These are phyloP conservation scores for Populus hybrid DNA, from an alignment of 441 rosid genomes.

Conservation along the genomic window DNA sequence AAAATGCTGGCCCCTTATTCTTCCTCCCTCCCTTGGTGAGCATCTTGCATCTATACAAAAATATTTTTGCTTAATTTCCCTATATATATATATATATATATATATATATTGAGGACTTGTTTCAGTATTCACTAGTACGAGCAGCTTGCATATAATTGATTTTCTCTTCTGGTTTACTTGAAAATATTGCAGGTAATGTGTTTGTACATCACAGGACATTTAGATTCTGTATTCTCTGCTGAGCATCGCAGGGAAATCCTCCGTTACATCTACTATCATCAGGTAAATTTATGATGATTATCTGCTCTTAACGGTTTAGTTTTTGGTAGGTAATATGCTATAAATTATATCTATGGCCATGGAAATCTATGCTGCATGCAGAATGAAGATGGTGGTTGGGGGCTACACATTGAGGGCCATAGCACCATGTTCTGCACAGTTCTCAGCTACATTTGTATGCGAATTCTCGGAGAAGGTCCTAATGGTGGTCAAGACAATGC, in stretches of 20 bases:
- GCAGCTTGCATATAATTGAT: background rate
- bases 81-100: no score
- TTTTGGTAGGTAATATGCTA: no score
- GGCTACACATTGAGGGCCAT: slow-evolving; percentile 27
- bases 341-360: no score
- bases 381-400: slow-evolving; percentile 62
- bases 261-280: slow-evolving; percentile 33
- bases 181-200: slow-evolving; percentile 25
- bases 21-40: slow-evolving; percentile 33
- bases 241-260: slow-evolving; percentile 32
- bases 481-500: slow-evolving; percentile 14
- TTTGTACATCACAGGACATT: slow-evolving; percentile 35
- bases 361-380: background rate
- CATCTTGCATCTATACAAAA: background rate
- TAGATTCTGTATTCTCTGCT: slow-evolving; percentile 21
- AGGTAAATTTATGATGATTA: slow-evolving; percentile 11
- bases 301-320: no score
- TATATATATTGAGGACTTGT: background rate
- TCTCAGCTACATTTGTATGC: slow-evolving; percentile 40
- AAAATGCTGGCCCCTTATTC: slow-evolving; percentile 37
- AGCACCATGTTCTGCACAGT: slow-evolving; percentile 49
- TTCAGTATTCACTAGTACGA: background rate
- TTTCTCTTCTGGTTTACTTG: background rate
- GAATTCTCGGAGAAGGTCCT: slow-evolving; percentile 23
- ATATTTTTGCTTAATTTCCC: background rate